Conservation (phyloP, 176 grass and related monocot species). For the Lolium multiflorum region DNA sequence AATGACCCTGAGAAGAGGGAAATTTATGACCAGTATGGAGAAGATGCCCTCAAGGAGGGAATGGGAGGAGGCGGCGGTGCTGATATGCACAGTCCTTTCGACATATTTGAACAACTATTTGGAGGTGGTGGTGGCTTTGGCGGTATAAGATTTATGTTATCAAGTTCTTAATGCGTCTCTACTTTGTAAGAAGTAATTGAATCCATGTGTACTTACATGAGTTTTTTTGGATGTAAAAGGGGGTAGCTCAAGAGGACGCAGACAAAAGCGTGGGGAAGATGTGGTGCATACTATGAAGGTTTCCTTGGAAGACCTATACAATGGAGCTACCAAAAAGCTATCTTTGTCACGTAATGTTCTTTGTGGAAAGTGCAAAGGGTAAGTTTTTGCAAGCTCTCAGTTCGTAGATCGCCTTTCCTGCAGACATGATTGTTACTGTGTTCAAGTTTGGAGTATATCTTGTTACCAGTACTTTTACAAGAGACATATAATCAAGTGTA, state of each 20-base stretch:
- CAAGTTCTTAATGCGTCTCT: background rate
- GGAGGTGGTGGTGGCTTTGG: slow-evolving; percentile 59
- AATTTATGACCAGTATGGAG: slow-evolving; percentile 88
- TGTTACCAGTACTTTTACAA: background rate
- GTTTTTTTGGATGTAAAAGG: slow-evolving; percentile 51
- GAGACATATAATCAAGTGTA: background rate
- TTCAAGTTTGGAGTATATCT: slow-evolving; percentile 5
- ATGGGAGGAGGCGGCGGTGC: slow-evolving; percentile 77
- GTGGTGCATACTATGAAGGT: slow-evolving; percentile 86
- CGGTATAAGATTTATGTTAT: slow-evolving; percentile 43
- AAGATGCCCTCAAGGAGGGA: slow-evolving; percentile 98
- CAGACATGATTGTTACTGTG: slow-evolving; percentile 7
- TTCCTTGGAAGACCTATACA: slow-evolving; percentile 91
- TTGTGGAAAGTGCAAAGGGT: slow-evolving; percentile 95
- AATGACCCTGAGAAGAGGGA: slow-evolving; percentile 93
- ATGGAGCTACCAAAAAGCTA: slow-evolving; percentile 81
- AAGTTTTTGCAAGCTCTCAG: slow-evolving; percentile 32
- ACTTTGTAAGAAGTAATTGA: background rate
- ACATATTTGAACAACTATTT: slow-evolving; percentile 95
- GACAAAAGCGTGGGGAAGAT: slow-evolving; percentile 84
- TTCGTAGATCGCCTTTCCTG: background rate
- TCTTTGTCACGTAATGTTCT: slow-evolving; percentile 79
- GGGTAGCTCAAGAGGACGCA: slow-evolving; percentile 80
- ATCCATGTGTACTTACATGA: background rate
- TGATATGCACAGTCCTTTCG: slow-evolving; percentile 77